Conservation (phyloP, 768 basidiomycete species). For the Pleurotus platypus region DNA sequence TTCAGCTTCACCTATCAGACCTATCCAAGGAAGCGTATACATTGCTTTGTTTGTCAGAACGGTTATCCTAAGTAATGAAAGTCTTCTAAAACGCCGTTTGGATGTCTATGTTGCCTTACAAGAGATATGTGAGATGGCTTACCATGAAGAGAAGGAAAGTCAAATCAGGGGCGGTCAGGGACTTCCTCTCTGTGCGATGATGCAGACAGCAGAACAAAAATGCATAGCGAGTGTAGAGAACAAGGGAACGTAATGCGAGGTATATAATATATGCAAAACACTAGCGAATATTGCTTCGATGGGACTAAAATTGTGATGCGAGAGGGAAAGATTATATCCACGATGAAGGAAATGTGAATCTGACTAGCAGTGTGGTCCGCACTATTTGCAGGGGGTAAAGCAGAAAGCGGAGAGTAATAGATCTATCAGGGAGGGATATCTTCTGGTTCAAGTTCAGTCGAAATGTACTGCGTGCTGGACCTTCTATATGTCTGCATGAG, state of each 20-base stretch:
- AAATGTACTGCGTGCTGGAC: constrained; percentile 24
- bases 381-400: background rate
- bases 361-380: background rate
- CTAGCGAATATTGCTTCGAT: background rate
- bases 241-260: background rate
- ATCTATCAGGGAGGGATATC: background rate
- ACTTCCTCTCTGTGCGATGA: too few relatives aligned
- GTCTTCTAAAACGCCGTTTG: too few relatives aligned
- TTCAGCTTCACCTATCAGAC: too few relatives aligned
- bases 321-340: background rate
- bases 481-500: constrained; percentile 52
- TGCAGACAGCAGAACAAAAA: background rate
- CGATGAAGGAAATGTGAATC: background rate
- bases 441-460: background rate
- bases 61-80: too few relatives aligned
- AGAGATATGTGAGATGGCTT: too few relatives aligned
- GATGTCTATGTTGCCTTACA: too few relatives aligned
- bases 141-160: too few relatives aligned
- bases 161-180: too few relatives aligned
- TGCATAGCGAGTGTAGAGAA: background rate
- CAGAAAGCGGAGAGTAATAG: background rate
- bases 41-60: too few relatives aligned
- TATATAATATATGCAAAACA: background rate
- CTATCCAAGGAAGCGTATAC: too few relatives aligned
- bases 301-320: background rate